Evolutionary conservation across 352 stramenopile genomes (phyloP).

Genomic region (Globisporangium parvum): DNA sequence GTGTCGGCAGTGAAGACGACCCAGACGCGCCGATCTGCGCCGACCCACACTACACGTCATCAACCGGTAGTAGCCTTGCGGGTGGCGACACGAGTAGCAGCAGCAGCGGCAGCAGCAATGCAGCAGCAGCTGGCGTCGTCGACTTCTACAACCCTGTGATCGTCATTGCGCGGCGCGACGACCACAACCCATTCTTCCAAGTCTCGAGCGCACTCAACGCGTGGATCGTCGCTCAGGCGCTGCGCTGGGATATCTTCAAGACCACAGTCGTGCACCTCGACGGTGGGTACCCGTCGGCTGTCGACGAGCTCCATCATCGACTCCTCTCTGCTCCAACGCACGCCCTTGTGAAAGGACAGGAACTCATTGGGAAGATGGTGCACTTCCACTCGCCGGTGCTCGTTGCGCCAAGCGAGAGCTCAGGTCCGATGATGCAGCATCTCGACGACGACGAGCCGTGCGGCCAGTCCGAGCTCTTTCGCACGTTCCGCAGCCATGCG

Average conservation of each 20-base stretch:
- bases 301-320: constrained; percentile 38
- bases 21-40: constrained; percentile 1
- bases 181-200: constrained; percentile 28
- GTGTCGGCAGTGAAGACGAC: background rate
- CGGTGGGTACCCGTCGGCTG: constrained; percentile 28
- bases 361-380: constrained; percentile 23
- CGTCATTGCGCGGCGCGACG: constrained; percentile 20
- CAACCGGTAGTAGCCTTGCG: background rate
- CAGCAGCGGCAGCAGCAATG: too few species aligned
- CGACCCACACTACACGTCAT: background rate
- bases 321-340: constrained; percentile 22
- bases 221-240: constrained; percentile 18
- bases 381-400: constrained; percentile 32
- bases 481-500: constrained; percentile 18
- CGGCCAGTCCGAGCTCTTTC: constrained; percentile 16
- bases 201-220: constrained; percentile 17
- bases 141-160: constrained; percentile 9
- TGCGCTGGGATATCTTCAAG: constrained; percentile 22
- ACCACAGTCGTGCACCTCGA: constrained; percentile 46
- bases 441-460: constrained; percentile 45
- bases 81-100: background rate
- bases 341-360: constrained; percentile 22
- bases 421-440: constrained; percentile 40
- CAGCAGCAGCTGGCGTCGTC: background rate
- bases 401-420: constrained; percentile 26